A percentile compares a stretch with the other conserved stretches of the same genome.
phyloP scores from a whole-genome alignment of 768 basidiomycete genomes.

The Tylopilus plumbeoviolaceoides region DNA sequence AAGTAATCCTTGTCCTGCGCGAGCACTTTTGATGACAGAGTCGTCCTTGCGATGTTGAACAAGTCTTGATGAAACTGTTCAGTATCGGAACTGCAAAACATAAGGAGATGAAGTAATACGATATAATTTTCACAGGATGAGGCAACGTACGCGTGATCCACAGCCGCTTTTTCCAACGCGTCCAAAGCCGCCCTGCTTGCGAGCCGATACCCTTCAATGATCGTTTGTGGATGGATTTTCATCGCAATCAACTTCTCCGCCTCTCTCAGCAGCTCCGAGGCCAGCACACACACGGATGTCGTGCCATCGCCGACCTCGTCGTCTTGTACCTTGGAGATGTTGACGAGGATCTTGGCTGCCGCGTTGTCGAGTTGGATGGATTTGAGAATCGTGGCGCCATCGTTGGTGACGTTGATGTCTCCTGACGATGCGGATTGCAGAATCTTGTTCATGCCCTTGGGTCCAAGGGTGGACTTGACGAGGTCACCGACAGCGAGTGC shows the following conservation, averaged over 20 bases:
- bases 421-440: constrained; percentile 87
- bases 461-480: constrained; percentile 97
- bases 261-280: constrained; percentile 87
- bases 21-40: constrained; percentile 92
- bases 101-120: neutral
- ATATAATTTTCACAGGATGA: neutral
- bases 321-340: constrained; percentile 99
- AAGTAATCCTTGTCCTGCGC: constrained; percentile 98
- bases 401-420: constrained; percentile 96
- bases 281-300: constrained; percentile 86
- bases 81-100: constrained; percentile 55
- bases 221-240: constrained; percentile 97
- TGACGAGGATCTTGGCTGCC: constrained; percentile 98
- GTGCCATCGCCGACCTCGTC: constrained; percentile 98
- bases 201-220: constrained; percentile 94
- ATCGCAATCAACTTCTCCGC: constrained; percentile 90
- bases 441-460: constrained; percentile 99
- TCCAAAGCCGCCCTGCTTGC: constrained; percentile 81
- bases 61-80: constrained; percentile 81
- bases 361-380: constrained; percentile 97
- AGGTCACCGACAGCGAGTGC: constrained; percentile 96
- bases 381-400: constrained; percentile 97
- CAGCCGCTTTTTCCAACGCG: constrained; percentile 78
- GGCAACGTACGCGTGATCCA: constrained; percentile 74
- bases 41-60: constrained; percentile 95